phyloP scores from a whole-genome alignment of 2,329 filamentous ascomycete species.

The Anisogramma anomala region DNA sequence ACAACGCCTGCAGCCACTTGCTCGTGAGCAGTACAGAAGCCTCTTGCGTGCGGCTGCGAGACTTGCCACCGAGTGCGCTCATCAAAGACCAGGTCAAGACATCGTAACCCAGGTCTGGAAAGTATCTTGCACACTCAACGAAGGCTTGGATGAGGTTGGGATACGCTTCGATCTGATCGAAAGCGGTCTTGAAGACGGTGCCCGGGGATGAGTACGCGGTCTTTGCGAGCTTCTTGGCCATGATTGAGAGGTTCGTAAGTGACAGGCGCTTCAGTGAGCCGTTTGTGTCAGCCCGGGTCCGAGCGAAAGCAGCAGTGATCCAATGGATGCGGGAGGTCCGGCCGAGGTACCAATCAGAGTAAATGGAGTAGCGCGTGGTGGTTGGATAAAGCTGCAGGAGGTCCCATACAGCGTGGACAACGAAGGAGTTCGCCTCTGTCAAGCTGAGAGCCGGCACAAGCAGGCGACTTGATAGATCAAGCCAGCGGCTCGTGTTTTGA shows the following conservation, averaged over 20 bases:
- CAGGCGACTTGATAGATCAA: constrained; percentile 68
- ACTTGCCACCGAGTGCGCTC: constrained; percentile 53
- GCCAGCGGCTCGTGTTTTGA: constrained; percentile 66
- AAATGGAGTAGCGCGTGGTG: constrained; percentile 71
- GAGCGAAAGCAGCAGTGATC: constrained; percentile 66
- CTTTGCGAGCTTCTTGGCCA: constrained; percentile 82
- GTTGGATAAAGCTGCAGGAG: constrained; percentile 70
- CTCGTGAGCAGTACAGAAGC: constrained; percentile 64
- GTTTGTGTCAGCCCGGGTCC: constrained; percentile 66
- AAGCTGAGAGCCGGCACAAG: constrained; percentile 83
- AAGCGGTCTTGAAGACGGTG: constrained; percentile 77
- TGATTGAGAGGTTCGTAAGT: constrained; percentile 71
- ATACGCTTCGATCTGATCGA: constrained; percentile 87
- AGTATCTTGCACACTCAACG: constrained; percentile 88
- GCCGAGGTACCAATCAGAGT: constrained; percentile 84
- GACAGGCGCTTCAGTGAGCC: constrained; percentile 82
- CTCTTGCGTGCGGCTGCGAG: constrained; percentile 50
- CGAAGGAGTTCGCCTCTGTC: constrained; percentile 70
- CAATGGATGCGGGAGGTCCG: constrained; percentile 64
- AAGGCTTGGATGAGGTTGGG: constrained; percentile 91
- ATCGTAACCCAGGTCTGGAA: constrained; percentile 85
- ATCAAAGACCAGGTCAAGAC: constrained; percentile 87
- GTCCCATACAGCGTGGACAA: constrained; percentile 77
- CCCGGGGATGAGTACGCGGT: constrained; percentile 86
- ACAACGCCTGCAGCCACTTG: constrained; percentile 81